Conservation (phyloP, 495 filamentous ascomycete species). For the Lophiotrema nucula region DNA sequence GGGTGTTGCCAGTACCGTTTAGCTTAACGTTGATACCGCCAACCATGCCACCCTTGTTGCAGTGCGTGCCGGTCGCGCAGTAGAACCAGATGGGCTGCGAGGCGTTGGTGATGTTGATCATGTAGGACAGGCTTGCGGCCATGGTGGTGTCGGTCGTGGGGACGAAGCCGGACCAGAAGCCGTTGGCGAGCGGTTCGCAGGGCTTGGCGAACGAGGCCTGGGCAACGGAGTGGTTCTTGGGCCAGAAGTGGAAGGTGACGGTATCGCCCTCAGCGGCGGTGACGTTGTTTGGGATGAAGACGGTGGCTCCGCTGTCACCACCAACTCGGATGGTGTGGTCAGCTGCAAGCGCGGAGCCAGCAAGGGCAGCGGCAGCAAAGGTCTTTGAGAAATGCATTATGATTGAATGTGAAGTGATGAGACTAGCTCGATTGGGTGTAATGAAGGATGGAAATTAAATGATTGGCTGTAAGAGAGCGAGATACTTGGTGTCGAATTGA, state of each 20-base stretch:
- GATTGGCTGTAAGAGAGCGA: conserved; percentile 21
- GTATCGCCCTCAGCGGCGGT: conserved; percentile 59
- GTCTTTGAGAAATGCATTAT: conserved; percentile 31
- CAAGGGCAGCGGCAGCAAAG: conserved; percentile 16
- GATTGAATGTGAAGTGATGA: conserved; percentile 22
- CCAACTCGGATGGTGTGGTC: conserved; percentile 47
- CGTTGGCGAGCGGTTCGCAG: conserved; percentile 28
- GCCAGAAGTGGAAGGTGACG: conserved; percentile 71
- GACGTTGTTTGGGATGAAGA: conserved; percentile 60
- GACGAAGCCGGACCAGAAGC: conserved; percentile 39
- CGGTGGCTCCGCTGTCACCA: not conserved
- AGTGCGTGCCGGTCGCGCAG: conserved; percentile 54
- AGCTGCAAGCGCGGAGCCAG: conserved; percentile 28
- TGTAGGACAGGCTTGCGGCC: conserved; percentile 40
- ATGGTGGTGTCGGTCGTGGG: conserved; percentile 9
- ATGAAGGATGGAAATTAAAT: conserved; percentile 10
- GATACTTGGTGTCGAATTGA: conserved; percentile 24
- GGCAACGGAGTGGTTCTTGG: conserved; percentile 40
- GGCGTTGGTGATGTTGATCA: conserved; percentile 46
- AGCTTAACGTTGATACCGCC: conserved; percentile 48
- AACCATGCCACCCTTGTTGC: conserved; percentile 52
- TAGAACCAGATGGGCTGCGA: conserved; percentile 59
- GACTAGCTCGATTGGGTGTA: conserved; percentile 22
- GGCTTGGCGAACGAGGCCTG: conserved; percentile 32
- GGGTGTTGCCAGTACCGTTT: conserved; percentile 19